These are phyloP conservation scores for Kurtzmaniella natalensis DNA, from an alignment of 1,139 yeast species.

Conservation along the genomic window DNA sequence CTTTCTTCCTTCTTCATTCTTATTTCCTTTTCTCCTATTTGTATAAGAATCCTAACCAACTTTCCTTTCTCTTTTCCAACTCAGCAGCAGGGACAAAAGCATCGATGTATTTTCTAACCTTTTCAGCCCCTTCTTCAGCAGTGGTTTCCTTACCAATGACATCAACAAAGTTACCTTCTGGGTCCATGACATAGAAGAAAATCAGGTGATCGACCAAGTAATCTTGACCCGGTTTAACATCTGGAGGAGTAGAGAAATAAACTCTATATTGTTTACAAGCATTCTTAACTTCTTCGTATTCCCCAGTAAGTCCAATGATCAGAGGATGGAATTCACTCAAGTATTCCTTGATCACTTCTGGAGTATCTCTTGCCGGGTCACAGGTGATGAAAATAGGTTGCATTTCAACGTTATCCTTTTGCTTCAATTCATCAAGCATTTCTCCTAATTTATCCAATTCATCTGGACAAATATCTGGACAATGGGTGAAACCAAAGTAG, in stretches of 20 bases:
- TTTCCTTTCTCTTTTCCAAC: conserved; percentile 54
- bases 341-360: conserved; percentile 75
- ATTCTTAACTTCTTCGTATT: conserved; percentile 76
- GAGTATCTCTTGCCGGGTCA: conserved; percentile 92
- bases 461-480: conserved; percentile 98
- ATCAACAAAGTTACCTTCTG: conserved; percentile 92
- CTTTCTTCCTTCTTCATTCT: too few species aligned
- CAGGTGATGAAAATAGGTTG: conserved; percentile 93
- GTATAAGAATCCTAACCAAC: conserved; percentile 54
- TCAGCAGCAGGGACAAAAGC: conserved; percentile 71
- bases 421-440: conserved; percentile 63
- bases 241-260: conserved; percentile 92
- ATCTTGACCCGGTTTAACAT: conserved; percentile 91
- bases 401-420: conserved; percentile 51
- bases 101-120: conserved; percentile 70
- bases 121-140: conserved; percentile 72
- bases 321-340: conserved; percentile 83
- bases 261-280: conserved; percentile 88
- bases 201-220: conserved; percentile 95
- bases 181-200: conserved; percentile 93
- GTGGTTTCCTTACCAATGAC: conserved; percentile 90
- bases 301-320: conserved; percentile 87
- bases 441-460: conserved; percentile 87
- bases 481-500: conserved; percentile 93
- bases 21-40: conserved; percentile 19